phyloP scores from a whole-genome alignment of 352 stramenopile genomes.

The Phytophthora agathidicida region DNA sequence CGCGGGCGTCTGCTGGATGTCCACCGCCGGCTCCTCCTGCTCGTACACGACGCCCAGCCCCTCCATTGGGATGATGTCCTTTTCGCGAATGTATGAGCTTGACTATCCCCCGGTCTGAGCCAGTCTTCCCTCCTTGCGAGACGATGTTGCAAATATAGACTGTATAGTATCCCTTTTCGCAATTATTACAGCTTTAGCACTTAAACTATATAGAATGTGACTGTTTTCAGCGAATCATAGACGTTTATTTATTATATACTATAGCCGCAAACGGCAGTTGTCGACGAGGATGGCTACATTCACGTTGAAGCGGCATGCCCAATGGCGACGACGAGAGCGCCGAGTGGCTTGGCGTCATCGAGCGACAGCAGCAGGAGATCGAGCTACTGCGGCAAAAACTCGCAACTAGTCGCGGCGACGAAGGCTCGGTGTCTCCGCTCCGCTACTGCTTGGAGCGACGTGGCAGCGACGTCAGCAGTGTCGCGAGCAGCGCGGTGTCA shows the following conservation, averaged over 20 bases:
- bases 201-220: too few relatives aligned
- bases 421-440: neutral
- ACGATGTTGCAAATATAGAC: neutral
- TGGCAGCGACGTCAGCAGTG: constrained; percentile 18
- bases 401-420: neutral
- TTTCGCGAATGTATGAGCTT: constrained; percentile 28
- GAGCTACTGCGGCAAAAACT: constrained; percentile 37
- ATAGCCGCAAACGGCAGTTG: too few relatives aligned
- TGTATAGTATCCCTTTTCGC: too few relatives aligned
- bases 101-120: constrained; percentile 19
- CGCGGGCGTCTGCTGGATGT: constrained; percentile 20
- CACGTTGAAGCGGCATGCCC: constrained; percentile 6
- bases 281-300: constrained; percentile 6
- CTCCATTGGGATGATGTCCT: constrained; percentile 54
- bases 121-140: constrained; percentile 16
- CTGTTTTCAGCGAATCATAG: constrained; percentile 11
- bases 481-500: constrained; percentile 28
- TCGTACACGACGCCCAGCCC: constrained; percentile 79
- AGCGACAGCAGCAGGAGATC: constrained; percentile 58
- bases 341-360: constrained; percentile 50
- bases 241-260: neutral
- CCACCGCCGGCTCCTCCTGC: constrained; percentile 61
- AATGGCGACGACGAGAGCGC: constrained; percentile 14
- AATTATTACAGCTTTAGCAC: too few relatives aligned
- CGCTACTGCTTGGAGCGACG: neutral